Percentiles rank a stretch among this genome's conserved stretches.
These are phyloP conservation scores for Cyclotella atomus DNA, from an alignment of 108 stramenopile genomes.

Conservation along the genomic window DNA sequence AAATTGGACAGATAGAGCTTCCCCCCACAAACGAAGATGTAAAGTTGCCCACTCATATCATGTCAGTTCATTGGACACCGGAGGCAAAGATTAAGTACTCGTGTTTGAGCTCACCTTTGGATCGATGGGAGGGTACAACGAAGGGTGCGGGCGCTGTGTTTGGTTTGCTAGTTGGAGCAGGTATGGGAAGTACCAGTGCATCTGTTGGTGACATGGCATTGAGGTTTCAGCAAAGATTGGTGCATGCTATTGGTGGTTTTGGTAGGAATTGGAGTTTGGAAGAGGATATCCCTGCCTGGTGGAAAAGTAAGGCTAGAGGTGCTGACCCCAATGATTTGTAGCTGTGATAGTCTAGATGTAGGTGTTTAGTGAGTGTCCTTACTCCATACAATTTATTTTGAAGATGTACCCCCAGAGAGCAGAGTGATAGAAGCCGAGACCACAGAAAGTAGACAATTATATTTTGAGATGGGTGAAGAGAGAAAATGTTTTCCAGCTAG, in stretches of 20 bases:
- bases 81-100: conserved; percentile 49
- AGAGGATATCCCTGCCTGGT: conserved; percentile 65
- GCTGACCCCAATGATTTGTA: conserved; percentile 49
- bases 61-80: conserved; percentile 45
- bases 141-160: conserved; percentile 46
- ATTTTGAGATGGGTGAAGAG: too few species aligned
- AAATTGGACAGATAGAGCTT: conserved; percentile 9
- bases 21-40: conserved; percentile 33
- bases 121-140: conserved; percentile 57
- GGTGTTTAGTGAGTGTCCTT: too few species aligned
- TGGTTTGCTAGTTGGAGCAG: conserved; percentile 41
- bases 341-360: neutral
- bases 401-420: too few species aligned
- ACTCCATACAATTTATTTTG: too few species aligned
- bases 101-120: conserved; percentile 28
- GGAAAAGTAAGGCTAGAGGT: conserved; percentile 55
- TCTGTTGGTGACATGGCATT: conserved; percentile 44
- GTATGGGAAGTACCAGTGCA: conserved; percentile 18
- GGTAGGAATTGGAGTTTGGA: conserved; percentile 51
- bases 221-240: conserved; percentile 43
- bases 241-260: conserved; percentile 27
- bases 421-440: too few species aligned
- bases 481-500: too few species aligned
- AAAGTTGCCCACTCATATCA: conserved; percentile 29
- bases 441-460: too few species aligned